Base-by-base conservation (phyloP, 2,329 filamentous ascomycete genomes). In the Scytalidium lignicola region DNA sequence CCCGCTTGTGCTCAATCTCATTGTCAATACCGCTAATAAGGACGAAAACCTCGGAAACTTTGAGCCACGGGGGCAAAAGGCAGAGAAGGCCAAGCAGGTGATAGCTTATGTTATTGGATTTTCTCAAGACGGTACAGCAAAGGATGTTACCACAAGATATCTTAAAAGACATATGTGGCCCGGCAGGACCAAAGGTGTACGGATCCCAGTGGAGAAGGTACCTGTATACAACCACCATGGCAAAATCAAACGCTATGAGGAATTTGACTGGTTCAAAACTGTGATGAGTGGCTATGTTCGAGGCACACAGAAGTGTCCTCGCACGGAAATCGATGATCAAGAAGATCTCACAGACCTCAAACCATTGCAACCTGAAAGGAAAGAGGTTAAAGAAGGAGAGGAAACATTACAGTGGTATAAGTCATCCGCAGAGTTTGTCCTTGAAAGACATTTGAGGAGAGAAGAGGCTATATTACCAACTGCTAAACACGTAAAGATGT, bases 91-190 rank as follows among this genome's bases (percentile, higher is more conserved):
- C 0, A 92, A 89, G 58, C 92, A 97, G 65, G 82, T 95, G 12
- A 90, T 96, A 61, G 88, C 88, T 42, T 99, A 99, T 61, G 79
- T 95, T 2, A 74, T 97, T 18, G 91, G 86, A 0, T 89, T 88
- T 67, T 89, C 88, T 0, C 70, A 80, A 2, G 91, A 97, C 62
- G 89, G 88, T 2, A 91, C 90, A 0, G 91, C 90, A 12, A 97
- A 97, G 65, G 93, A 99, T 64, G 87, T 99, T 15, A 99, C 93
- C 0, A 84, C 93, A 10, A 81, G 93, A 22, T 99, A 99, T 65
- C 72, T 99, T 7, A 91, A 86, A 60, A 82, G 85, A 19, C 87
- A 87, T 50, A 78, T 86, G 47, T 83, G 90, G 64, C 93, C 93
- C 1, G 92, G 93, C 3, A 87, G 90, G 57, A 95, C 92, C 0